Percentiles rank a stretch among this genome's conserved stretches.
These are phyloP conservation scores for Tilletia caries DNA, from an alignment of 1,284 basidiomycete genomes.

Conservation along the genomic window DNA sequence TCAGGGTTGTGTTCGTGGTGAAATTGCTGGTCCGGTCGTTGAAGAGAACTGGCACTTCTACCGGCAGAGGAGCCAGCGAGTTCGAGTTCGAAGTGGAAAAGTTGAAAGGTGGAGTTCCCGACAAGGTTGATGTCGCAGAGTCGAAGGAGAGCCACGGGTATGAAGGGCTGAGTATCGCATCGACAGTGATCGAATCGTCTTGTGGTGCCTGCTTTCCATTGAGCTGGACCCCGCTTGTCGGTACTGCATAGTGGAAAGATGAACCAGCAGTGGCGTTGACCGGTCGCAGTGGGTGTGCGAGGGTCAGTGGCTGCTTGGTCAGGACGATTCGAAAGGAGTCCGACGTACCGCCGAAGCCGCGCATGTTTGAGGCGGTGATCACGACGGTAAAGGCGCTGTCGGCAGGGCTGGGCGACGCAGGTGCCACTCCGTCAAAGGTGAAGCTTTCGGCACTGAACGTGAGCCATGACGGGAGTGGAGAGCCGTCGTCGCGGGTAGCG, in stretches of 20 bases:
- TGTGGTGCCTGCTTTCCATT: conserved; percentile 60
- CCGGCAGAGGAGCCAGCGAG: background rate
- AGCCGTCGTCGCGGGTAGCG: conserved; percentile 66
- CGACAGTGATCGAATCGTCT: conserved; percentile 40
- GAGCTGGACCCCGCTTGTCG: conserved; percentile 60
- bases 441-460: conserved; percentile 65
- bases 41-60: conserved; percentile 65
- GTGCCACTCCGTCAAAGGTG: conserved; percentile 77
- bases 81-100: conserved; percentile 42
- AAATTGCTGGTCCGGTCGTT: conserved; percentile 59
- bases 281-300: conserved; percentile 33
- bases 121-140: conserved; percentile 60
- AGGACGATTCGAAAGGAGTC: conserved; percentile 39
- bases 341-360: conserved; percentile 39
- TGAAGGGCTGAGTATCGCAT: conserved; percentile 56
- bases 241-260: conserved; percentile 49
- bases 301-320: conserved; percentile 27
- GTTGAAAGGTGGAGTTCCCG: conserved; percentile 63
- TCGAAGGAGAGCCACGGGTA: conserved; percentile 68
- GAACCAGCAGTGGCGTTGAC: conserved; percentile 63
- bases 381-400: conserved; percentile 39
- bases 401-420: conserved; percentile 53
- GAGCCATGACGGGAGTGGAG: conserved; percentile 73
- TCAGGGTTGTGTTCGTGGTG: conserved; percentile 60
- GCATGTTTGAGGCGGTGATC: conserved; percentile 42